Evolutionary conservation across 257 asterid genomes (phyloP).

Genomic region (Striga asiatica): DNA sequence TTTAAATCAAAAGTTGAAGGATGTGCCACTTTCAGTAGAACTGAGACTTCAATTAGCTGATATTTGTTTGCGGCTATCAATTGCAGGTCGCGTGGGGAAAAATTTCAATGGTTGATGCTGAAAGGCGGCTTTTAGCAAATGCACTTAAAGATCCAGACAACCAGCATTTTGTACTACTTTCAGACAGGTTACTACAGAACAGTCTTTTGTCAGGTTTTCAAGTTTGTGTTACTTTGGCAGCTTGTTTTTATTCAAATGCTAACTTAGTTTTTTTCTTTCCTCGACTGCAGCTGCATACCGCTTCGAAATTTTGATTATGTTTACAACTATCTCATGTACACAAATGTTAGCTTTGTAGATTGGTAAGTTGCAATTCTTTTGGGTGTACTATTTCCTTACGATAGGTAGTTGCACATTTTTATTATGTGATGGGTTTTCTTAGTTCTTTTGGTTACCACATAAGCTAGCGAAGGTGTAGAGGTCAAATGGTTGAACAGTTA

Average conservation of each 20-base stretch:
- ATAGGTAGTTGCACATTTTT: not conserved
- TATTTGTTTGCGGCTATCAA: conserved; percentile 10
- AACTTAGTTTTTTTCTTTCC: conserved; percentile 20
- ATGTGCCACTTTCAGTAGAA: not conserved
- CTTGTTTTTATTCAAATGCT: conserved; percentile 12
- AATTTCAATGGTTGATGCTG: conserved; percentile 99
- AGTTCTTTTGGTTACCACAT: not conserved
- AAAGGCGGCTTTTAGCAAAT: conserved; percentile 75
- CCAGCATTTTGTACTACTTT: conserved; percentile 80
- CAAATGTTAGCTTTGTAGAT: conserved; percentile 88
- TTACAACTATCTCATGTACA: conserved; percentile 91
- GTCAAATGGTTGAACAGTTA: not conserved
- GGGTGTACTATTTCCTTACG: conserved; percentile 2
- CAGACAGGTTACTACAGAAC: conserved; percentile 64
- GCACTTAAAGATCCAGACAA: conserved; percentile 84
- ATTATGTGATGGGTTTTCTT: not conserved
- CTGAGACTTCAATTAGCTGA: conserved; percentile 2
- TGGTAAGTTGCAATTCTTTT: conserved; percentile 44
- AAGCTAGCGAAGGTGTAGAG: not conserved
- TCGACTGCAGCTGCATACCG: conserved; percentile 83
- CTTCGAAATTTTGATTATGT: conserved; percentile 72
- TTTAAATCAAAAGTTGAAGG: not conserved
- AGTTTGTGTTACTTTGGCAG: conserved; percentile 10
- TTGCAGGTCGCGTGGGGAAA: conserved; percentile 96
- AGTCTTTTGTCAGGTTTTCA: not conserved